phyloP scores from a whole-genome alignment of 2,329 filamentous ascomycete species.

The Cryphonectria radicalis region DNA sequence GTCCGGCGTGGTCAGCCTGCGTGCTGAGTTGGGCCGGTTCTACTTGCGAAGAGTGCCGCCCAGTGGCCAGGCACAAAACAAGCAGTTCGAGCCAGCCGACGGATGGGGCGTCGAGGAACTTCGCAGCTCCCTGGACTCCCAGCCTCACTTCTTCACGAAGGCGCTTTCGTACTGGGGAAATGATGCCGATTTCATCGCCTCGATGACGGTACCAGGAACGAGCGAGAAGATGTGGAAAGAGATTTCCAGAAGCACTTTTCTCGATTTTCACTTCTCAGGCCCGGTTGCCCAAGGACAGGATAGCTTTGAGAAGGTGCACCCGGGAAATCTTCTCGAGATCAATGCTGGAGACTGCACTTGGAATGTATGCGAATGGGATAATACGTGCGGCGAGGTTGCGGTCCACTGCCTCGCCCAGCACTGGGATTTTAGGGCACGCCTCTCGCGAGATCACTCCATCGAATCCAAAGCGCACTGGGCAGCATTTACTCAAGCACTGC shows the following conservation, averaged over 20 bases:
- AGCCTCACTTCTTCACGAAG: slow-evolving; percentile 36
- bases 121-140: slow-evolving; percentile 29
- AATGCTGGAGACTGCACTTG: slow-evolving; percentile 33
- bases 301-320: not conserved
- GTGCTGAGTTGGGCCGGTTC: slow-evolving; percentile 38
- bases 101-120: slow-evolving; percentile 35
- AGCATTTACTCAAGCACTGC: slow-evolving; percentile 34
- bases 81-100: slow-evolving; percentile 25
- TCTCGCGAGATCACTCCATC: slow-evolving; percentile 31
- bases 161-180: slow-evolving; percentile 36
- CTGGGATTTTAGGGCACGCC: slow-evolving; percentile 38
- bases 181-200: slow-evolving; percentile 32
- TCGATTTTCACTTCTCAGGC: slow-evolving; percentile 33
- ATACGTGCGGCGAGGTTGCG: slow-evolving; percentile 31
- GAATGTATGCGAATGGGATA: slow-evolving; percentile 31
- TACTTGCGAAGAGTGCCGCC: slow-evolving; percentile 32
- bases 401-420: slow-evolving; percentile 39
- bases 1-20: slow-evolving; percentile 31
- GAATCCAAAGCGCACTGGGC: slow-evolving; percentile 32
- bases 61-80: slow-evolving; percentile 35
- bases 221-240: slow-evolving; percentile 30
- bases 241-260: not conserved
- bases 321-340: slow-evolving; percentile 34
- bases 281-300: slow-evolving; percentile 3
- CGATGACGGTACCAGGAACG: slow-evolving; percentile 15